A percentile compares a stretch with the other conserved stretches of the same genome.
These are phyloP conservation scores for Neofusicoccum parvum DNA, from an alignment of 2,329 filamentous ascomycete genomes.

Conservation along the genomic window DNA sequence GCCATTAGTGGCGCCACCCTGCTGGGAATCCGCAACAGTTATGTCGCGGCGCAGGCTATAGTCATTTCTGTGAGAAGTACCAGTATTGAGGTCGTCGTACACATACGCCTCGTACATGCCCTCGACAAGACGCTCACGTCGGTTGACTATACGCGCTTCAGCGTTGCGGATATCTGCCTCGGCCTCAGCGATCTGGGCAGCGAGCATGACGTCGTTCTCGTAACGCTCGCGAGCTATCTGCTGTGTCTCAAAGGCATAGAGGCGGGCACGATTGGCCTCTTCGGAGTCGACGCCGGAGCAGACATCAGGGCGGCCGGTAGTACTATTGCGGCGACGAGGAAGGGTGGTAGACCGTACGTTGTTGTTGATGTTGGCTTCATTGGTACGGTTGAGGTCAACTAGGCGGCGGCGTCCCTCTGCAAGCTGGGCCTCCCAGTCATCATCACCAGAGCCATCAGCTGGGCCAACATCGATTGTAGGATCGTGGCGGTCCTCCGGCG, in stretches of 20 bases:
- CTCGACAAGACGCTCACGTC: background rate
- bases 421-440: conserved; percentile 2
- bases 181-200: background rate
- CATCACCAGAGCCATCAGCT: background rate
- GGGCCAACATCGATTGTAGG: background rate
- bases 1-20: background rate
- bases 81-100: background rate
- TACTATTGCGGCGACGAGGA: no score
- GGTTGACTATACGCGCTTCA: background rate
- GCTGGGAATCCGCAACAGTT: background rate
- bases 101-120: background rate
- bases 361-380: background rate
- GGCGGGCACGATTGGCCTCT: background rate
- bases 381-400: background rate
- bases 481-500: background rate
- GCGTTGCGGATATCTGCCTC: background rate
- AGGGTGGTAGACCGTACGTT: background rate
- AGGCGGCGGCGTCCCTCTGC: conserved; percentile 5
- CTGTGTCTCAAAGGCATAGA: background rate
- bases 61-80: background rate
- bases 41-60: background rate
- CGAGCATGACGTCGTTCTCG: background rate
- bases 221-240: conserved; percentile 1
- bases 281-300: background rate
- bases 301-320: no score